Evolutionary conservation across 2,329 filamentous ascomycete species (phyloP).

Genomic region (Talaromyces sp.): DNA sequence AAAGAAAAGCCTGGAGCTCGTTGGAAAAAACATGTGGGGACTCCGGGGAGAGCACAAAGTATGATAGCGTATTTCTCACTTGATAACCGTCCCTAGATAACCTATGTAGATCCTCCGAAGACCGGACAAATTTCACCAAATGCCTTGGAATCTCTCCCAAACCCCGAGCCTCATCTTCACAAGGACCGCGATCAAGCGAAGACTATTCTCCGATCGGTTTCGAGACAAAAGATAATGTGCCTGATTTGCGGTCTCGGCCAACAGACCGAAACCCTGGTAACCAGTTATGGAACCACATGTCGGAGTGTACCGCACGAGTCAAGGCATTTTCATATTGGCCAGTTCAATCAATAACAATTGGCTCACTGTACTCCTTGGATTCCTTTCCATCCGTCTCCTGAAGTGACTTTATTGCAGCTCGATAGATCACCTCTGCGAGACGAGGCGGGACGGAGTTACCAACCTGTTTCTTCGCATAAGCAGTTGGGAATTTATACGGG

Average conservation of each 20-base stretch:
- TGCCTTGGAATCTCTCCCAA: neutral
- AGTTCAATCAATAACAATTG: constrained; percentile 10
- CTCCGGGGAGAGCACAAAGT: neutral
- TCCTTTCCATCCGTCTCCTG: constrained; percentile 35
- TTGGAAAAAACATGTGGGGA: neutral
- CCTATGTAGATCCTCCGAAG: neutral
- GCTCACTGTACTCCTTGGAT: neutral
- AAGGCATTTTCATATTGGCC: neutral
- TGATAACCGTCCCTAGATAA: neutral
- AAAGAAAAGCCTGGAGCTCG: neutral
- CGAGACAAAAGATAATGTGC: neutral
- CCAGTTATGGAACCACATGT: neutral
- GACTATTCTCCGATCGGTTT: neutral
- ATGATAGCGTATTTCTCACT: constrained; percentile 1
- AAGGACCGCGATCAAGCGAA: neutral
- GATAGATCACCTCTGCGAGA: constrained; percentile 42
- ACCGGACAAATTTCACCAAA: neutral
- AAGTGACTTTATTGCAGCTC: constrained; percentile 39
- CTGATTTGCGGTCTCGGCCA: neutral
- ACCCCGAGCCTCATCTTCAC: neutral
- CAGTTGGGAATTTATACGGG: constrained; percentile 56
- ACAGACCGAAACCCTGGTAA: neutral
- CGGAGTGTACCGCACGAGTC: neutral
- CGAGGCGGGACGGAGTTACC: constrained; percentile 74
- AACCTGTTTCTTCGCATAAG: constrained; percentile 58